Evolutionary conservation across 2,329 filamentous ascomycete genomes (phyloP).

Genomic region (Aspergillus felis): DNA sequence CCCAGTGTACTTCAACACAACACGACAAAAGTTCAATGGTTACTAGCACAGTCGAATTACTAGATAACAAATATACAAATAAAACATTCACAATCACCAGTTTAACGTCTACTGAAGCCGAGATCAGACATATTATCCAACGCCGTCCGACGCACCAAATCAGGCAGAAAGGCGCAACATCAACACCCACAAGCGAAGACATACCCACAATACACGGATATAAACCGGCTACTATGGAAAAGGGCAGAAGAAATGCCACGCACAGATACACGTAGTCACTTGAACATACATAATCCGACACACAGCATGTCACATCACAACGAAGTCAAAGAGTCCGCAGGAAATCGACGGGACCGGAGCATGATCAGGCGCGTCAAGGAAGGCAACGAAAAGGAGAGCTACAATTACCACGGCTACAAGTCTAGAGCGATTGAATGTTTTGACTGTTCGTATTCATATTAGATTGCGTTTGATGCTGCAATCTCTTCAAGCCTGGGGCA

Average conservation of each 20-base stretch:
- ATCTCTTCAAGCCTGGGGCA: slow-evolving; percentile 31
- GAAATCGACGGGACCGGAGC: neutral
- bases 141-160: neutral
- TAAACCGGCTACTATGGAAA: neutral
- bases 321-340: neutral
- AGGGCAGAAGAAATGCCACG: neutral
- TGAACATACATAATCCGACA: neutral
- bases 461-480: slow-evolving; percentile 25
- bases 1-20: neutral
- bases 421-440: slow-evolving; percentile 10
- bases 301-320: neutral
- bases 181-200: neutral
- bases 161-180: neutral
- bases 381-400: neutral
- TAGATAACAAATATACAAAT: neutral
- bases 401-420: neutral
- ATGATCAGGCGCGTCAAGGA: neutral
- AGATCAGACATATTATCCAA: neutral
- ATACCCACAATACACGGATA: neutral
- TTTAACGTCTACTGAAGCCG: neutral
- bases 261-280: neutral
- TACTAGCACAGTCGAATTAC: neutral
- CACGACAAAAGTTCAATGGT: neutral
- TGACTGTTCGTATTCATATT: slow-evolving; percentile 35
- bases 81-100: neutral